Conservation (phyloP, 2,329 filamentous ascomycete genomes). For the Botrytis sinoallii region DNA sequence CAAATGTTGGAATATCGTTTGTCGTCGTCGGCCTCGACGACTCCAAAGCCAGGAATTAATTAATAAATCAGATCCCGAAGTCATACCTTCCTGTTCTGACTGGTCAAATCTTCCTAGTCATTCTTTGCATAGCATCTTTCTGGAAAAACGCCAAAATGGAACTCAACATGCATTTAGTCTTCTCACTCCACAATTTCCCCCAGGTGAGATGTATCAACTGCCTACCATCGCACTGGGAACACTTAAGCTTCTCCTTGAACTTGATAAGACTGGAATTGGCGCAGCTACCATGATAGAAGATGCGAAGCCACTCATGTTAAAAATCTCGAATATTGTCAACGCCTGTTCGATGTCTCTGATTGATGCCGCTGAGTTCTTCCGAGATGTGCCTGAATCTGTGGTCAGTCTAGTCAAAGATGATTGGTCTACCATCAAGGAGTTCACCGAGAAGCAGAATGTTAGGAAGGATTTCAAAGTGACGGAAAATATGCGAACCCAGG, state of each 20-base stretch:
- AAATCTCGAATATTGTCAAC: neutral
- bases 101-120: conserved; percentile 30
- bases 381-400: conserved; percentile 16
- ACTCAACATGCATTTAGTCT: conserved; percentile 25
- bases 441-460: neutral
- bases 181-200: conserved; percentile 26
- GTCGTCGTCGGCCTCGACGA: conserved; percentile 22
- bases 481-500: neutral
- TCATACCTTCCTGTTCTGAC: conserved; percentile 22
- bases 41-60: neutral
- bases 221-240: conserved; percentile 33
- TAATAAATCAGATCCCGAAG: neutral
- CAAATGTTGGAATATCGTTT: conserved; percentile 36
- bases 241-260: conserved; percentile 28
- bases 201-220: conserved; percentile 21
- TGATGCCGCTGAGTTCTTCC: neutral
- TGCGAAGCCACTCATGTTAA: conserved; percentile 2
- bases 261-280: neutral
- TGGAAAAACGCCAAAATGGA: conserved; percentile 22
- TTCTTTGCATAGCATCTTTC: neutral
- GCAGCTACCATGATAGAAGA: neutral
- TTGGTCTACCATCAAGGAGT: conserved; percentile 24
- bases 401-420: conserved; percentile 25
- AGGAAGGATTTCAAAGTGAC: neutral
- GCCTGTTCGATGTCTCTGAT: conserved; percentile 5